phyloP scores from a whole-genome alignment of 306 rosid species.

The Inga leiocalycina region DNA sequence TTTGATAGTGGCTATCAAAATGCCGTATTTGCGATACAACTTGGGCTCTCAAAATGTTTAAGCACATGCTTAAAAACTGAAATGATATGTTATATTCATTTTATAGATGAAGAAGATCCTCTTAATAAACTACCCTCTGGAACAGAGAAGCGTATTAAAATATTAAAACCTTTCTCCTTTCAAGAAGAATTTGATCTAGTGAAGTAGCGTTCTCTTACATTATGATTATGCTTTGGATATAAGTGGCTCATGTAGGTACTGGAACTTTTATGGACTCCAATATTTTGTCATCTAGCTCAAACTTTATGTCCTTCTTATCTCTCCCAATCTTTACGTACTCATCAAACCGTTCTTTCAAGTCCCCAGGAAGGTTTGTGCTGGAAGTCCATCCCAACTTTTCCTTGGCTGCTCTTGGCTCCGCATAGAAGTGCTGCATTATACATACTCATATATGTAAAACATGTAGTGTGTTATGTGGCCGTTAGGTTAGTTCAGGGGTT shows the following conservation, averaged over 20 bases:
- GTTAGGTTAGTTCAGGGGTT: too few species aligned
- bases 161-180: neutral
- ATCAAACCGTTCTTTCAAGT: constrained; percentile 78
- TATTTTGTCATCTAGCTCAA: constrained; percentile 85
- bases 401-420: constrained; percentile 95
- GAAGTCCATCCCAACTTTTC: constrained; percentile 74
- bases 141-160: neutral
- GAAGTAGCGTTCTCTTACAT: constrained; percentile 19
- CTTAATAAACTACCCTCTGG: neutral
- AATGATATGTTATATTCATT: neutral
- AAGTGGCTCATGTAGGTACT: constrained; percentile 56
- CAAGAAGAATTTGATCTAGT: constrained; percentile 11
- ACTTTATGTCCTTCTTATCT: constrained; percentile 73
- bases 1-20: neutral
- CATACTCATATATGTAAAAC: neutral
- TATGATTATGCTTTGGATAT: constrained; percentile 7
- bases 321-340: constrained; percentile 89
- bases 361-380: constrained; percentile 73
- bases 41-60: neutral
- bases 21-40: neutral
- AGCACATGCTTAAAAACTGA: neutral
- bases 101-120: neutral
- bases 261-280: constrained; percentile 78
- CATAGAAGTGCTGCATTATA: constrained; percentile 83
- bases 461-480: neutral